Conservation (phyloP, 139 green algal species). For the Tetratostichococcus sp. region DNA sequence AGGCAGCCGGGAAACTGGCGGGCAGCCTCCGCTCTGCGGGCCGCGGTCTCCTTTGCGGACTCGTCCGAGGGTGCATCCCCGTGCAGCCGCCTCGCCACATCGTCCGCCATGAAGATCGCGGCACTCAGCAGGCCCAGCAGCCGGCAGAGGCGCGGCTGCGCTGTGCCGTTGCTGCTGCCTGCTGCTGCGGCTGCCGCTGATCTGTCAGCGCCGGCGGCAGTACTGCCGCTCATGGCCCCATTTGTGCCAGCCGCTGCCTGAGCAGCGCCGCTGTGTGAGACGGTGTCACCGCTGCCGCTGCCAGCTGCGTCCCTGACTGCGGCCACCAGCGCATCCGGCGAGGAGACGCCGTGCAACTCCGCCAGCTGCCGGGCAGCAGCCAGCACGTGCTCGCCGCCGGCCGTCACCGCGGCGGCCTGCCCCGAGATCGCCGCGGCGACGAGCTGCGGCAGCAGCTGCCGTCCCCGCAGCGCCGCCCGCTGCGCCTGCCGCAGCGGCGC, state of each 20-base stretch:
- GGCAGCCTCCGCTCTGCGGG: conserved; percentile 3
- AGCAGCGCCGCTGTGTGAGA: too few species aligned
- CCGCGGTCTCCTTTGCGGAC: not conserved
- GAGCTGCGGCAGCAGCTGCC: not conserved
- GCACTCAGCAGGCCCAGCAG: not conserved
- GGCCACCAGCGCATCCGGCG: too few species aligned
- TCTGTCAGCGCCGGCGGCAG: conserved; percentile 25
- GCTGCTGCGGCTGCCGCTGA: not conserved
- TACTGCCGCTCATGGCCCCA: not conserved
- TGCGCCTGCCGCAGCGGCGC: not conserved
- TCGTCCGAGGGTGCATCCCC: not conserved
- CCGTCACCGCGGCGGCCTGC: not conserved
- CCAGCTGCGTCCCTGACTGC: not conserved
- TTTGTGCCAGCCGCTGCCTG: not conserved
- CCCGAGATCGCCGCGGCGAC: not conserved
- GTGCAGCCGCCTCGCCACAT: not conserved
- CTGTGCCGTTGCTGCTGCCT: too few species aligned
- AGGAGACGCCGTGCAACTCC: not conserved
- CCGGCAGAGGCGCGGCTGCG: too few species aligned
- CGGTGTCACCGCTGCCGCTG: too few species aligned
- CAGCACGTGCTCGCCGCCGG: not conserved
- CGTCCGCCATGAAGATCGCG: not conserved
- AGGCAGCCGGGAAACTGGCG: conserved; percentile 6
- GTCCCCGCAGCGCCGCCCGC: not conserved
- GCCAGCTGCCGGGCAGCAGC: not conserved